A percentile compares a stretch with the other conserved stretches of the same genome.
Conservation (phyloP, 176 grass and related monocot genomes). For the Tillandsia fasciculata region DNA sequence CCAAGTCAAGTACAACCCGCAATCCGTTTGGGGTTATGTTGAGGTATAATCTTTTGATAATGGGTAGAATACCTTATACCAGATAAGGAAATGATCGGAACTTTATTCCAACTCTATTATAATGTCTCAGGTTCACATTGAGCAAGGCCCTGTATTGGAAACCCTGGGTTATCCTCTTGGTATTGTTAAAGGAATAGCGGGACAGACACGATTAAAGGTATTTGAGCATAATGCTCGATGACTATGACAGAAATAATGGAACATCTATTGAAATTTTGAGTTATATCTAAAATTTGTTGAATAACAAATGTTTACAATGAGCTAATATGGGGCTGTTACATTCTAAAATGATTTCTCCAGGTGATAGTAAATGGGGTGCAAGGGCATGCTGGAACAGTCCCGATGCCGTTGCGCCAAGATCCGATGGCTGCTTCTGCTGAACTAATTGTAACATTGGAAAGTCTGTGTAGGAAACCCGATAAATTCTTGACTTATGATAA, state of each 20-base stretch:
- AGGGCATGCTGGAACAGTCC: constrained; percentile 90
- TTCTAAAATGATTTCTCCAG: constrained; percentile 19
- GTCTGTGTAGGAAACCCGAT: constrained; percentile 68
- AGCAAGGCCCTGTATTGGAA: constrained; percentile 94
- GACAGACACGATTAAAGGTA: constrained; percentile 90
- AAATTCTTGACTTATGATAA: constrained; percentile 45
- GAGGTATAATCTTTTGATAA: constrained; percentile 47
- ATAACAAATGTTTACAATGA: no score
- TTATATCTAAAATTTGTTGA: no score
- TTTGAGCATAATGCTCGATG: not conserved
- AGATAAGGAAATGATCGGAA: not conserved
- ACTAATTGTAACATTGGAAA: constrained; percentile 73
- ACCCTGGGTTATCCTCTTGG: constrained; percentile 80
- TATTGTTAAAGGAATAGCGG: constrained; percentile 88
- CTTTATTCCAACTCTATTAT: not conserved
- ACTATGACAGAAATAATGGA: not conserved
- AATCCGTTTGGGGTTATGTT: constrained; percentile 74
- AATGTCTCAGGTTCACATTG: constrained; percentile 60
- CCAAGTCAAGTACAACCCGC: constrained; percentile 42
- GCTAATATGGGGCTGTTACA: no score
- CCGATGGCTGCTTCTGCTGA: constrained; percentile 91
- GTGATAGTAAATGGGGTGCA: constrained; percentile 76
- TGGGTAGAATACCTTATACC: not conserved
- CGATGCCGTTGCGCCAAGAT: constrained; percentile 92
- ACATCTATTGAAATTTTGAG: not conserved